Percentiles rank a stretch among this genome's conserved stretches.
Conservation (phyloP, 768 basidiomycete genomes). For the Mycena crocata region DNA sequence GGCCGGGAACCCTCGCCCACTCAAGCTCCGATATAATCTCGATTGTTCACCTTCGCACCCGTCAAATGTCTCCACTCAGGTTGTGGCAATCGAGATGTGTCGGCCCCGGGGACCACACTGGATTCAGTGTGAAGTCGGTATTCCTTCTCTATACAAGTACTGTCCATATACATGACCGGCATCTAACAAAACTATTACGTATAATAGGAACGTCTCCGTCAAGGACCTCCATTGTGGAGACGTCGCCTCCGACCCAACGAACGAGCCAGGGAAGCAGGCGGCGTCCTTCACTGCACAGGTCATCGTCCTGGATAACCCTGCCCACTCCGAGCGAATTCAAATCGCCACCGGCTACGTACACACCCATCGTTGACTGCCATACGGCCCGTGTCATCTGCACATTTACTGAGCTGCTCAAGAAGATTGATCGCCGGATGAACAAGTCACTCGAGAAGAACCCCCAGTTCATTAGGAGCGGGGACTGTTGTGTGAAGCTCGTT, state of each 20-base stretch:
- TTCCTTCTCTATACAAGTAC: too few relatives aligned
- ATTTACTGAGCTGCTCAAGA: conserved; percentile 98
- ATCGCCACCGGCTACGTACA: conserved; percentile 99
- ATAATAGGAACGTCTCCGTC: conserved; percentile 94
- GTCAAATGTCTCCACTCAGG: conserved; percentile 99
- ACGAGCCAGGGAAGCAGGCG: conserved; percentile 99
- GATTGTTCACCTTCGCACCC: conserved; percentile 97
- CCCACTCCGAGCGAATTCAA: too few relatives aligned
- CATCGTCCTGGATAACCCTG: conserved; percentile 99
- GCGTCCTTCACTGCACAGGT: conserved; percentile 99
- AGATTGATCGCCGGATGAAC: conserved; percentile 98
- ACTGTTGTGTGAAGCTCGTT: conserved; percentile 96
- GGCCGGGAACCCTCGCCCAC: too few relatives aligned
- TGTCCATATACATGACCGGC: conserved; percentile 3
- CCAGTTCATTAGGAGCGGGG: conserved; percentile 99
- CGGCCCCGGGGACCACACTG: conserved; percentile 98
- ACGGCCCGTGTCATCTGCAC: conserved; percentile 99
- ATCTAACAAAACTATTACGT: background rate
- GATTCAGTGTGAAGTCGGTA: conserved; percentile 95
- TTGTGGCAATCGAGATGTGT: conserved; percentile 99
- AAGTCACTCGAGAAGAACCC: conserved; percentile 88
- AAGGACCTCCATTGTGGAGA: conserved; percentile 99
- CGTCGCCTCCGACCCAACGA: conserved; percentile 99
- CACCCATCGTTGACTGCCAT: conserved; percentile 99
- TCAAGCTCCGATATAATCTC: too few relatives aligned